These are phyloP conservation scores for Kregervanrija fluxuum DNA, from an alignment of 805 yeast species.

Conservation along the genomic window DNA sequence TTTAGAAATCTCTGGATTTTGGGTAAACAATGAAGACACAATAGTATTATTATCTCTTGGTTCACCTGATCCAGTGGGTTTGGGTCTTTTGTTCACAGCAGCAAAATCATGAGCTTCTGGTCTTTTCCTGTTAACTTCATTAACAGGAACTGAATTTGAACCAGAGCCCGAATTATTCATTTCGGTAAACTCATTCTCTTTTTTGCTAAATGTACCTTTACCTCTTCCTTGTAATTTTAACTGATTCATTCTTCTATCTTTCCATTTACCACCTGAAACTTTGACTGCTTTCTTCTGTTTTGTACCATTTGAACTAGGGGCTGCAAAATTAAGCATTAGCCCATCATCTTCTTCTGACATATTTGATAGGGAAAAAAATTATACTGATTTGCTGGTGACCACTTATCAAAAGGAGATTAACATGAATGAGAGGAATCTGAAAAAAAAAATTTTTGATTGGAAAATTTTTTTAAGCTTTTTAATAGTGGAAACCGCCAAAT, in stretches of 20 bases:
- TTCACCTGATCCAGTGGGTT: conserved; percentile 29
- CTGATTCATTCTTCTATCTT: conserved; percentile 62
- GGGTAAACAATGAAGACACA: conserved; percentile 80
- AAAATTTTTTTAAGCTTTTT: neutral
- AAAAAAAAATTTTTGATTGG: neutral
- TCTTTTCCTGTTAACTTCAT: conserved; percentile 4
- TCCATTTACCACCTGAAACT: conserved; percentile 75
- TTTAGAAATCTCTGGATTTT: conserved; percentile 47
- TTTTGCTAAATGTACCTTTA: conserved; percentile 4
- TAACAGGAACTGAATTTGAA: conserved; percentile 10
- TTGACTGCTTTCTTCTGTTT: conserved; percentile 19
- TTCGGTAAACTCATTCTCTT: conserved; percentile 9
- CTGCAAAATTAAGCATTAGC: conserved; percentile 65
- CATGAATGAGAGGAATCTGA: no score
- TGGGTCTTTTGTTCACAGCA: conserved; percentile 6
- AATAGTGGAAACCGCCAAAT: no score
- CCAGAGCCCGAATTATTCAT: conserved; percentile 3
- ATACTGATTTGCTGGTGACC: no score
- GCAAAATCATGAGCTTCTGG: neutral
- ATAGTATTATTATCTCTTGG: conserved; percentile 57
- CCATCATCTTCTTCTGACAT: conserved; percentile 49
- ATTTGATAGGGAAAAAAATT: neutral
- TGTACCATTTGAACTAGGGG: conserved; percentile 17
- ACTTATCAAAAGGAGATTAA: no score
- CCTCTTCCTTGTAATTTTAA: conserved; percentile 40